Base-by-base conservation (phyloP, 805 yeast species). In the Candida verbasci region DNA sequence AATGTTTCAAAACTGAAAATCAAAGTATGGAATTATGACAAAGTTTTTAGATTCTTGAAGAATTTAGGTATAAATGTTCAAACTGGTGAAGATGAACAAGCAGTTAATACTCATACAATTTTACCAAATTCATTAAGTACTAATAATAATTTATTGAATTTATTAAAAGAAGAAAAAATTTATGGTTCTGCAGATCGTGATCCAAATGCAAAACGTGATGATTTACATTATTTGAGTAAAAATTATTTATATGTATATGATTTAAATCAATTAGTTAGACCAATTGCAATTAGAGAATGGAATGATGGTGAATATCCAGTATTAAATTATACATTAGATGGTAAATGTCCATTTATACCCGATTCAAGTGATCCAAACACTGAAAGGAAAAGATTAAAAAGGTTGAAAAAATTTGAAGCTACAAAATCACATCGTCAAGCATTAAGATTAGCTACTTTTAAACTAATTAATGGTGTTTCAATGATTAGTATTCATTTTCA, bases 101-200 rank as follows among this genome's bases (percentile, higher is more conserved):
- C 32, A 11, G 21, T 31, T 7, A 37, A 37, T 38, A 61, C 55
- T 9, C 40, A 37, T 16, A 37, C 36, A 22, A 31, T 37, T n/a
- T 17, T 37, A 30, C 40, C 40, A n/a, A 17, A 31, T 5, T 31
- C 40, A 23, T 28, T 37, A 16, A 34, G 32, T 17, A 16, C 24
- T 16, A 20, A 24, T 22, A 51, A 51, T 23, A 51, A 54, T 31
- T 48, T 57, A 30, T 52, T 46, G 24, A 76, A 81, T 33, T 67
- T 91, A 44, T 70, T 91, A 48, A 79, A 80, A 44, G 88, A 86
- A 52, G 98, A 93, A 53, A 86, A 86, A 50, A 60, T 86, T 10
- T 80, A 77, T 55, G 97, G 96, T 9, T 84, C 95, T 0, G 74
- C 82, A 24, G 97, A 89, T 56, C 75, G 95, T 46, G 96, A 89